Evolutionary conservation across 2,329 filamentous ascomycete genomes (phyloP).

Genomic region (Chrysosporium keratinophilum): DNA sequence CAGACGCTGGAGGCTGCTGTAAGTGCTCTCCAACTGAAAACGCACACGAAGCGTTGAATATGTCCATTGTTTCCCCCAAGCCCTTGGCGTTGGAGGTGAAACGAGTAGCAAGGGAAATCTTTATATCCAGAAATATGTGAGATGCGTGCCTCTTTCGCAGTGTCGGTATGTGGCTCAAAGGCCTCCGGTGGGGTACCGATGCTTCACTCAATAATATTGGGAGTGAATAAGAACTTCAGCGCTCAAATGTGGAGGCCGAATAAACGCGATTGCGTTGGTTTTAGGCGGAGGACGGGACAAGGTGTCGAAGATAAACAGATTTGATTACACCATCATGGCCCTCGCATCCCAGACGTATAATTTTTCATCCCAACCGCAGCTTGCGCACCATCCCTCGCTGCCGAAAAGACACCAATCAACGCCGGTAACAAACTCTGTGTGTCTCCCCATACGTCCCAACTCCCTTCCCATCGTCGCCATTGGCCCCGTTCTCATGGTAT

Average conservation of each 20-base stretch:
- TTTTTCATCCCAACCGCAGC: slow-evolving; percentile 86
- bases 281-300: not conserved
- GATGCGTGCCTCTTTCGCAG: not conserved
- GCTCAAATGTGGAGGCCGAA: not conserved
- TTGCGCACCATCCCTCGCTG: slow-evolving; percentile 88
- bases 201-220: not conserved
- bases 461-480: slow-evolving; percentile 51
- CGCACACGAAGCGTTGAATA: not conserved
- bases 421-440: slow-evolving; percentile 92
- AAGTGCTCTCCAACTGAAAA: not conserved
- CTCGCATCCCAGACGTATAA: slow-evolving; percentile 87
- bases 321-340: slow-evolving; percentile 42
- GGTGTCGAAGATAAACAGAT: not conserved
- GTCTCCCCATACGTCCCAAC: slow-evolving; percentile 76
- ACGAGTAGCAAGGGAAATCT: not conserved
- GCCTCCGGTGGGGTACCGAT: not conserved
- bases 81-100: not conserved
- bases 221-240: not conserved
- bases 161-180: not conserved
- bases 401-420: slow-evolving; percentile 98
- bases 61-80: not conserved
- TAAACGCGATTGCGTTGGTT: not conserved
- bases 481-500: slow-evolving; percentile 32
- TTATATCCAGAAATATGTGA: not conserved
- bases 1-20: not conserved